Base-by-base conservation (phyloP, 1,139 yeast genomes). In the Scheffersomyces insectosa region DNA sequence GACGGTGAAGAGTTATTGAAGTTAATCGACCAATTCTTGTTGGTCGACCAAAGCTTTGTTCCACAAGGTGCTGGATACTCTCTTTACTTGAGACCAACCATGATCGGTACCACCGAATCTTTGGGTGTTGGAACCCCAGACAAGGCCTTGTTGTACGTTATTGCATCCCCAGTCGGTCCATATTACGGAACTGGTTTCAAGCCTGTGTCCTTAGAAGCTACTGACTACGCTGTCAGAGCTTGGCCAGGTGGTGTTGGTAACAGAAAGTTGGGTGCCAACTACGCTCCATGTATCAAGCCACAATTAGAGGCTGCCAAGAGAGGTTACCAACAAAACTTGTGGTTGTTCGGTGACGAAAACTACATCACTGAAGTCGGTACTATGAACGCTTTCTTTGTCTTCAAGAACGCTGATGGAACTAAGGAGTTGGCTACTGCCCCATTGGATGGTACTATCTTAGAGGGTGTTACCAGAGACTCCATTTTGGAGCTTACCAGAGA, bases 231-330 rank as follows among this genome's bases (percentile, higher is more conserved):
- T 16, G 70, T 56, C 31, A 65, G 77, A 53, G 76, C 76, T 3
- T 71, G 76, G 76, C 75, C 75, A 38, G 75, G 75, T 38, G 77
- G 77, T 43, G 70, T 68, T 42, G 77, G 77, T 33, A 59, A 65
- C 58, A 65, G 66, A 51, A 72, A 72, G 56, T 63, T 71, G 48
- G 77, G 76, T 39, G 77, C 75, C 46, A 72, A 72, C 62, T 72
- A 72, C 51, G 77, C 75, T 2, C 76, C 77, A 29, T 69, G 76
- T 39, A 57, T 70, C 45, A 56, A 57, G 52, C 68, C 70, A 28
- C 68, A 65, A 46, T 50, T 55, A 41, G 68, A 63, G 44, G 74
- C 75, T 27, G 60, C 62, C 20, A 41, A 53, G 28, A 58, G 66
- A 28, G 77, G 77, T 9, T 70, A 59, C 62, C 66, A 66, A 45